These are phyloP conservation scores for Phialophora chinensis DNA, from an alignment of 2,329 filamentous ascomycete species.

Conservation along the genomic window DNA sequence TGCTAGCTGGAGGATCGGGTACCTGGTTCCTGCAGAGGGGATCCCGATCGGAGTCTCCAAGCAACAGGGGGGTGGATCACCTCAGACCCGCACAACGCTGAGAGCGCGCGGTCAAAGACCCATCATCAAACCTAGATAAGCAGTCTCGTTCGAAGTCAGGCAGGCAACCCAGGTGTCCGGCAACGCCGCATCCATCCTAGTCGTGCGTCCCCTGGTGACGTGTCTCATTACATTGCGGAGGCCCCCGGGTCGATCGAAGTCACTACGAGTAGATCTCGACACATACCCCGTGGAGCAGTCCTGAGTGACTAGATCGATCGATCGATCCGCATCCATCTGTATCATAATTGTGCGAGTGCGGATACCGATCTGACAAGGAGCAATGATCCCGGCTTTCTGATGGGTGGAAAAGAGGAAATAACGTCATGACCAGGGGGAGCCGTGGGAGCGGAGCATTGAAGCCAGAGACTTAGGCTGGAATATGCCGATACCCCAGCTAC, in stretches of 20 bases:
- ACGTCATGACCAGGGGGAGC: not conserved
- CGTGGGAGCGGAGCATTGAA: not conserved
- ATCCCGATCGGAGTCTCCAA: not conserved
- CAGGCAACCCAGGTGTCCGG: not conserved
- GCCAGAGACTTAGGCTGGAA: not conserved
- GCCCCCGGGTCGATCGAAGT: not conserved
- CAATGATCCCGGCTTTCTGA: not conserved
- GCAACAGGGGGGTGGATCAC: not conserved
- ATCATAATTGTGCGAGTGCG: not conserved
- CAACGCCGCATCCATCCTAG: not conserved
- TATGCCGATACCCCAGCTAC: not conserved
- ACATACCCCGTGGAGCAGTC: not conserved
- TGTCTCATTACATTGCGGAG: not conserved
- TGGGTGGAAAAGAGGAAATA: not conserved
- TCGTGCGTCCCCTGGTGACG: not conserved
- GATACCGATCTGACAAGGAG: not conserved
- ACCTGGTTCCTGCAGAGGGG: not conserved
- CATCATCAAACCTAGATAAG: not conserved
- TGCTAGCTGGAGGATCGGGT: not conserved
- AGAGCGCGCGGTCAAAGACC: not conserved
- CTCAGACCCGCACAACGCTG: not conserved
- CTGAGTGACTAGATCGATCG: not conserved
- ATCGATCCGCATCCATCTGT: not conserved
- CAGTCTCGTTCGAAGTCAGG: not conserved
- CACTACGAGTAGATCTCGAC: not conserved